phyloP scores from a whole-genome alignment of 2,329 filamentous ascomycete species.

The Stagonosporopsis rhizophila region DNA sequence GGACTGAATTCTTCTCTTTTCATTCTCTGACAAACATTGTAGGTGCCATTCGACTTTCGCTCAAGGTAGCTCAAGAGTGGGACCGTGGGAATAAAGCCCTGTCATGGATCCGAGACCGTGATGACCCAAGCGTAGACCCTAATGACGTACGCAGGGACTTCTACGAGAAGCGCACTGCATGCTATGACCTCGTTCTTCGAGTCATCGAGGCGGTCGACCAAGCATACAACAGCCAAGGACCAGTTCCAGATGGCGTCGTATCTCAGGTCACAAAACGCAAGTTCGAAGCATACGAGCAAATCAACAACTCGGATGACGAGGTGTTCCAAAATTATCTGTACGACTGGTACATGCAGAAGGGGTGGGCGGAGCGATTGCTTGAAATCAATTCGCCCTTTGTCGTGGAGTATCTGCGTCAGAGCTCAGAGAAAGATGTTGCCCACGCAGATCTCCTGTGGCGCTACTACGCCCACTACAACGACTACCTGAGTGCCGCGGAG shows the following conservation, averaged over 20 bases:
- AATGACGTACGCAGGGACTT: conserved; percentile 72
- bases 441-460: conserved; percentile 92
- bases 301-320: conserved; percentile 86
- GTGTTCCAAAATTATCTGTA: conserved; percentile 97
- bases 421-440: conserved; percentile 72
- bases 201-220: conserved; percentile 79
- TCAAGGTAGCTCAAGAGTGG: conserved; percentile 81
- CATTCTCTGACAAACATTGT: conserved; percentile 7
- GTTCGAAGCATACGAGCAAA: conserved; percentile 87
- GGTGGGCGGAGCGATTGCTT: conserved; percentile 84
- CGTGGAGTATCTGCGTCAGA: conserved; percentile 81
- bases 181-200: conserved; percentile 87
- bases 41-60: conserved; percentile 83
- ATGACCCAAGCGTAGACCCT: conserved; percentile 70
- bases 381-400: conserved; percentile 86
- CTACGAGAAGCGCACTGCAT: conserved; percentile 75
- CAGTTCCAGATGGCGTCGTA: conserved; percentile 77
- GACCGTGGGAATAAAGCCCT: conserved; percentile 88
- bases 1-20: background rate
- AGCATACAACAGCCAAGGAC: conserved; percentile 71
- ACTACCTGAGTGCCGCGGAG: conserved; percentile 84
- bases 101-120: conserved; percentile 85
- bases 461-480: conserved; percentile 84
- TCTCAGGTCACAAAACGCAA: conserved; percentile 80
- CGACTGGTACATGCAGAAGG: conserved; percentile 91